Evolutionary conservation across 192 early-diverging fungal species (phyloP).

Genomic region (Dispira parvispora): DNA sequence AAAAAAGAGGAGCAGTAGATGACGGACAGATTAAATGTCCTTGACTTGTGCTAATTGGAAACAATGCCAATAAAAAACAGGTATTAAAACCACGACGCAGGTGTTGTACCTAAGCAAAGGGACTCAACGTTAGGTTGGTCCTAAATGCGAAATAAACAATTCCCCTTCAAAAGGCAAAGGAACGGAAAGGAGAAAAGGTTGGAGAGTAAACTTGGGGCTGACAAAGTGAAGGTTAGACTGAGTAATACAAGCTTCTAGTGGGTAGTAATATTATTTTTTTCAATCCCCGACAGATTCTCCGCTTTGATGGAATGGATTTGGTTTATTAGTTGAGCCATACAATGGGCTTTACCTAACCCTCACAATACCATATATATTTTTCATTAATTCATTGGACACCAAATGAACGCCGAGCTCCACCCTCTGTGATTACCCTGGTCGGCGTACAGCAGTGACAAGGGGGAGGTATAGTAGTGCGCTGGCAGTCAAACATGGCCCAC

Average conservation of each 20-base stretch:
- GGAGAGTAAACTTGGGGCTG: background rate
- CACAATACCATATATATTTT: too few relatives aligned
- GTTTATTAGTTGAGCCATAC: too few relatives aligned
- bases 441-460: background rate
- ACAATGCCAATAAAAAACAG: background rate
- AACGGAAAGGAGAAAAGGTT: background rate
- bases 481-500: background rate
- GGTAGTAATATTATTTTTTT: too few relatives aligned
- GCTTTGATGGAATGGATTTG: too few relatives aligned
- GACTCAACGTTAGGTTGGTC: background rate
- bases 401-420: too few relatives aligned
- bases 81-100: background rate
- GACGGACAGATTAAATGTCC: background rate
- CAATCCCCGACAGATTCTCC: too few relatives aligned
- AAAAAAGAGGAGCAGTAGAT: slow-evolving; percentile 1
- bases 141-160: background rate
- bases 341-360: too few relatives aligned
- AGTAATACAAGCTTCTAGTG: too few relatives aligned
- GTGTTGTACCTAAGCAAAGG: background rate
- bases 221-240: too few relatives aligned
- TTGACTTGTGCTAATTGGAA: too few relatives aligned
- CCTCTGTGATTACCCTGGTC: too few relatives aligned
- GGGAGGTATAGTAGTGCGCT: background rate
- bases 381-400: too few relatives aligned
- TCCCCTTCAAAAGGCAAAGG: background rate